phyloP scores from a whole-genome alignment of 805 yeast genomes.

The Candida nanaspora region DNA sequence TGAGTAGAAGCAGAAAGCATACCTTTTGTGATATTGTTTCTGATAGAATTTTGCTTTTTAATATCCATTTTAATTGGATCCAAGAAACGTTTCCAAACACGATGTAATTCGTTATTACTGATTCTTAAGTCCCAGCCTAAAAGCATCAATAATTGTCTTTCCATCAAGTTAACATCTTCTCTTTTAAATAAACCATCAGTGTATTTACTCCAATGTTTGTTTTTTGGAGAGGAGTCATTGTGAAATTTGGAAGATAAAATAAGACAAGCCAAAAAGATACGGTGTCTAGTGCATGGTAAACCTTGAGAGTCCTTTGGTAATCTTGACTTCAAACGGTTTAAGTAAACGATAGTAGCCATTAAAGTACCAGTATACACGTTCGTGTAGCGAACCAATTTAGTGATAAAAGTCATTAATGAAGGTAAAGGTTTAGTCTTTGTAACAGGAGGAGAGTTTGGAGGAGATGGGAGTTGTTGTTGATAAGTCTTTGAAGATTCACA shows the following conservation, averaged over 20 bases:
- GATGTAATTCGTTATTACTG: slow-evolving; percentile 34
- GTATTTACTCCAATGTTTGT: slow-evolving; percentile 72
- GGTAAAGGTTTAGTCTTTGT: slow-evolving; percentile 42
- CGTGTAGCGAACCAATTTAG: slow-evolving; percentile 63
- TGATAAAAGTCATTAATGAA: slow-evolving; percentile 67
- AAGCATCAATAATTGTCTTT: slow-evolving; percentile 61
- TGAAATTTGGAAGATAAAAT: slow-evolving; percentile 67
- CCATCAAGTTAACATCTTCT: slow-evolving; percentile 74
- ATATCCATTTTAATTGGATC: slow-evolving; percentile 40
- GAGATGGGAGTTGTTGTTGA: slow-evolving; percentile 26
- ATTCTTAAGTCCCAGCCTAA: slow-evolving; percentile 64
- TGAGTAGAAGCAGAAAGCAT: slow-evolving; percentile 23
- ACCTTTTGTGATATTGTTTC: slow-evolving; percentile 21
- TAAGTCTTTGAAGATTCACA: slow-evolving; percentile 36
- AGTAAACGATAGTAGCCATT: slow-evolving; percentile 63
- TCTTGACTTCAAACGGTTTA: slow-evolving; percentile 51
- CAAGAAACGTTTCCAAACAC: slow-evolving; percentile 37
- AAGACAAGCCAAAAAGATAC: slow-evolving; percentile 68
- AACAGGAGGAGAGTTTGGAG: slow-evolving; percentile 24
- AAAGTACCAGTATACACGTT: slow-evolving; percentile 78
- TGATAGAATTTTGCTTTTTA: slow-evolving; percentile 23
- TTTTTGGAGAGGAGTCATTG: slow-evolving; percentile 74
- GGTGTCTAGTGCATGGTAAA: slow-evolving; percentile 71
- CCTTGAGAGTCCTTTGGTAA: slow-evolving; percentile 71
- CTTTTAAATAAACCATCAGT: slow-evolving; percentile 65